Evolutionary conservation across 805 yeast genomes (phyloP).

Genomic region (Ogataea siamensis): DNA sequence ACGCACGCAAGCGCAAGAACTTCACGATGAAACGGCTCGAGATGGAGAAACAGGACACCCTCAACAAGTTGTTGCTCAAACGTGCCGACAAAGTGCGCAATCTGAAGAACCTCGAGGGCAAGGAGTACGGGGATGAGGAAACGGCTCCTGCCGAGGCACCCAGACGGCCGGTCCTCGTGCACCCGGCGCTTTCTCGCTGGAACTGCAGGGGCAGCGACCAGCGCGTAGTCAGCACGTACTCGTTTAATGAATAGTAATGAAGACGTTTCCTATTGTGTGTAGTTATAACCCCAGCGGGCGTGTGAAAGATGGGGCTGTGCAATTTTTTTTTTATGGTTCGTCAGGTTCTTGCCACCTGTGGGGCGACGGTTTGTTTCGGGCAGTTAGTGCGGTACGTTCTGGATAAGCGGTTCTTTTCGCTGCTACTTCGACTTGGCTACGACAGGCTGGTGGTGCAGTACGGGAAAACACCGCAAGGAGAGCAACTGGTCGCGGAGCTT

Average conservation of each 20-base stretch:
- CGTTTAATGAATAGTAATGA: slow-evolving; percentile 9
- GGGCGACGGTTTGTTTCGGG: slow-evolving; percentile 86
- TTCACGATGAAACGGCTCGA: slow-evolving; percentile 78
- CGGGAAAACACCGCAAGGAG: slow-evolving; percentile 38
- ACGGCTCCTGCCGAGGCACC: slow-evolving; percentile 13
- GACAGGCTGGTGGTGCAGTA: slow-evolving; percentile 53
- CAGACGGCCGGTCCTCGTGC: slow-evolving; percentile 43
- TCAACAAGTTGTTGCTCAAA: slow-evolving; percentile 80
- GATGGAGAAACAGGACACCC: slow-evolving; percentile 89
- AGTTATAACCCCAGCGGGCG: too few relatives aligned
- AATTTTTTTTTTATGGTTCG: slow-evolving; percentile 10
- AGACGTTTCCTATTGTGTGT: too few relatives aligned
- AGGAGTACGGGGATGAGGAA: slow-evolving; percentile 31
- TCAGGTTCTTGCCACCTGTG: slow-evolving; percentile 66
- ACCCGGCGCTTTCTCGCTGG: slow-evolving; percentile 47
- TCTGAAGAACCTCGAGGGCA: slow-evolving; percentile 25
- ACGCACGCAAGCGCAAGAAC: slow-evolving; percentile 84
- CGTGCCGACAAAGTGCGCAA: slow-evolving; percentile 72
- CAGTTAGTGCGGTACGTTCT: slow-evolving; percentile 49
- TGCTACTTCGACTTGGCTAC: slow-evolving; percentile 39
- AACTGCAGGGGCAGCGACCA: slow-evolving; percentile 28
- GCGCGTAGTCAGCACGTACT: slow-evolving; percentile 19
- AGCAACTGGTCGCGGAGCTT: slow-evolving; percentile 10
- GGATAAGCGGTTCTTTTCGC: slow-evolving; percentile 33
- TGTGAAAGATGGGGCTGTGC: slow-evolving; percentile 1